A percentile compares a stretch with the other conserved stretches of the same genome.
phyloP scores from a whole-genome alignment of 345 rosid species.

The Passiflora organensis region DNA sequence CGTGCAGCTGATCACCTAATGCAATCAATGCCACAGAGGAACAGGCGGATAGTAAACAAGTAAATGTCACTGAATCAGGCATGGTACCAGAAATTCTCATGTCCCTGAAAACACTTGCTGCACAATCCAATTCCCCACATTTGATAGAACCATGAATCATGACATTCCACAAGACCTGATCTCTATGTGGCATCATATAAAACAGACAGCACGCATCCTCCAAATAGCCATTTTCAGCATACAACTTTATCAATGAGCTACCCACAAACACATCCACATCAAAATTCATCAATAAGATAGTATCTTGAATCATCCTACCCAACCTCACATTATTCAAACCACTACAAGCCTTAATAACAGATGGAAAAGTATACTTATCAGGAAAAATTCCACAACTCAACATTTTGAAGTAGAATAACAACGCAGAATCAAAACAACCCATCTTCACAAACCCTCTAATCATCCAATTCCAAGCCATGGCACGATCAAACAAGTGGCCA shows the following conservation, averaged over 20 bases:
- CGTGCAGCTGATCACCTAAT: slow-evolving; percentile 65
- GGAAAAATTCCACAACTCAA: slow-evolving; percentile 55
- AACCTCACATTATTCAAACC: slow-evolving; percentile 37
- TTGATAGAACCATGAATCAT: slow-evolving; percentile 64
- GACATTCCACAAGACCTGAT: slow-evolving; percentile 83
- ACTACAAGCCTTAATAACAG: slow-evolving; percentile 62
- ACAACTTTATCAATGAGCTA: slow-evolving; percentile 68
- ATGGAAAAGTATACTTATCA: slow-evolving; percentile 73
- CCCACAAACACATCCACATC: slow-evolving; percentile 62
- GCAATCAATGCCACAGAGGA: slow-evolving; percentile 38
- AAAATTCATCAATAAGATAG: slow-evolving; percentile 39
- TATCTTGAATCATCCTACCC: slow-evolving; percentile 38
- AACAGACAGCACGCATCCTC: slow-evolving; percentile 45
- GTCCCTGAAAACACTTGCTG: slow-evolving; percentile 36
- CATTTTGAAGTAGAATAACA: slow-evolving; percentile 78
- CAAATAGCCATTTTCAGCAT: slow-evolving; percentile 40
- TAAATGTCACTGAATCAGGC: slow-evolving; percentile 64
- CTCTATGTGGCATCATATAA: slow-evolving; percentile 44
- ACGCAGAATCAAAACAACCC: slow-evolving; percentile 46
- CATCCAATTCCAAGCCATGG: slow-evolving; percentile 75
- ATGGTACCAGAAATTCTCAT: slow-evolving; percentile 47
- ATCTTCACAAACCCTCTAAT: slow-evolving; percentile 53
- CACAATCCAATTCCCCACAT: slow-evolving; percentile 39
- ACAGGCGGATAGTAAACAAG: slow-evolving; percentile 49
- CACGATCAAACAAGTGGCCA: slow-evolving; percentile 26